Evolutionary conservation across 2,329 filamentous ascomycete genomes (phyloP), one percentile per base, ranked within the genome.

Genomic region (Colletotrichum lupini): DNA sequence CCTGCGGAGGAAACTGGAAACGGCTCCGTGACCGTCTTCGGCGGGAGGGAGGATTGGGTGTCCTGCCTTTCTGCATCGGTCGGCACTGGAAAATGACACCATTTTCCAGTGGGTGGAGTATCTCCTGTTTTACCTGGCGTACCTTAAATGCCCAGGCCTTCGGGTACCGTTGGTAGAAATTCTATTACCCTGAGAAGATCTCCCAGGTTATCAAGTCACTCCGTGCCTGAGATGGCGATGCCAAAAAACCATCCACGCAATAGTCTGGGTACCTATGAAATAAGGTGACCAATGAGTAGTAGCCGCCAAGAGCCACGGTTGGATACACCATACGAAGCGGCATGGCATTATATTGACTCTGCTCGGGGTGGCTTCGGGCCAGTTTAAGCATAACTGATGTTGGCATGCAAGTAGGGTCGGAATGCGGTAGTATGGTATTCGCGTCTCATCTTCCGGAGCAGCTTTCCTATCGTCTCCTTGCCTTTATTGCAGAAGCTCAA

Each of bases 1-100:
- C 67, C 68, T 55, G 55, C 59, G n/a, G 46, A 16, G 61, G 67
- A 72, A 68, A 63, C 37, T 63, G 35, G 28, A 72, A 72, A 72
- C 69, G 58, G 53, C 57, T 49, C 52, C 49, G 42, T 68, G 22
- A 28, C 24, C 22, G 16, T 32, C 30, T 68, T 24, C 16, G 11
- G 22, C 28, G 12, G 26, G 53, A 28, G 22, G 24, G 42, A 49
- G 42, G 42, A 22, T 49, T 49, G 19, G 42, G 8, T 22, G 42
- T 19, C 42, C n/a, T 49, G 42, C 42, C 42, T 49, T 22, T 22
- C 19, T n/a, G 19, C 42, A 42, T 42, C 37, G 37, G 37, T 49
- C 42, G 19, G 42, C 42, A 49, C 19, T 49, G 19, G 19, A n/a
- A 22, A 49, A 49, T 49, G 42, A 19, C 9, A 9, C 9, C 42